These are phyloP conservation scores for Lasiodiplodia theobromae DNA, from an alignment of 2,329 filamentous ascomycete species.

Conservation along the genomic window DNA sequence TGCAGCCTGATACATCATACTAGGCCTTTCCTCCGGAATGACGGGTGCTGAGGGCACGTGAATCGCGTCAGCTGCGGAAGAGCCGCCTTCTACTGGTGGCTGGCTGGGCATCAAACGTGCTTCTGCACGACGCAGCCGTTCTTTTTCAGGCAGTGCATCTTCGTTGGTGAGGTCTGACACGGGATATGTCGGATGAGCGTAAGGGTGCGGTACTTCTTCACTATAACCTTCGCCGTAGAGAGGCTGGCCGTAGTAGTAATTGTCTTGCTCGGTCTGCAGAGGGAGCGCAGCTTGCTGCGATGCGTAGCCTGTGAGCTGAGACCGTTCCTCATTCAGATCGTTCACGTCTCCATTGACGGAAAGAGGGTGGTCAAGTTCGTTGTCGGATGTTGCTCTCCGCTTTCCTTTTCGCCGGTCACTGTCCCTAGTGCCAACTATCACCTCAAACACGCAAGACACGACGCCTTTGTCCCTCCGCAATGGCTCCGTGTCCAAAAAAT, in stretches of 20 bases:
- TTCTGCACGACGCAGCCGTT: constrained; percentile 79
- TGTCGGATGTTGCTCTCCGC: constrained; percentile 41
- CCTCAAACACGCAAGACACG: constrained; percentile 84
- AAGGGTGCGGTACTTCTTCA: constrained; percentile 31
- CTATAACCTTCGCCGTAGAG: constrained; percentile 23
- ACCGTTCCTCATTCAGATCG: constrained; percentile 31
- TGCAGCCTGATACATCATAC: background rate
- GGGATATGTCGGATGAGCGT: constrained; percentile 24
- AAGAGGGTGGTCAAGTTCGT: constrained; percentile 27
- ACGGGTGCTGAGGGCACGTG: constrained; percentile 47
- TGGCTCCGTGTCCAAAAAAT: constrained; percentile 85
- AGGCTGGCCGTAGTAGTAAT: constrained; percentile 38
- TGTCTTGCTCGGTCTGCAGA: constrained; percentile 31
- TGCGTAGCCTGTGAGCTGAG: background rate
- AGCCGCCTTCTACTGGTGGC: constrained; percentile 62
- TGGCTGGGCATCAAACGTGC: constrained; percentile 81
- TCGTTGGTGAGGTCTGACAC: constrained; percentile 48
- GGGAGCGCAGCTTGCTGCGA: background rate
- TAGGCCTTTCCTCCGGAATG: constrained; percentile 18
- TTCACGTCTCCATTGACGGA: background rate
- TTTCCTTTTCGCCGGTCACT: constrained; percentile 64
- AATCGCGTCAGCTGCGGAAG: constrained; percentile 48
- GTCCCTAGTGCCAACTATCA: constrained; percentile 86
- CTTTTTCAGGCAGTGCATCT: constrained; percentile 77
- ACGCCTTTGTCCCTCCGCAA: constrained; percentile 90